Evolutionary conservation across 2,329 filamentous ascomycete genomes (phyloP), one percentile per base, ranked within the genome.

Genomic region (Penicillium sumatraense): DNA sequence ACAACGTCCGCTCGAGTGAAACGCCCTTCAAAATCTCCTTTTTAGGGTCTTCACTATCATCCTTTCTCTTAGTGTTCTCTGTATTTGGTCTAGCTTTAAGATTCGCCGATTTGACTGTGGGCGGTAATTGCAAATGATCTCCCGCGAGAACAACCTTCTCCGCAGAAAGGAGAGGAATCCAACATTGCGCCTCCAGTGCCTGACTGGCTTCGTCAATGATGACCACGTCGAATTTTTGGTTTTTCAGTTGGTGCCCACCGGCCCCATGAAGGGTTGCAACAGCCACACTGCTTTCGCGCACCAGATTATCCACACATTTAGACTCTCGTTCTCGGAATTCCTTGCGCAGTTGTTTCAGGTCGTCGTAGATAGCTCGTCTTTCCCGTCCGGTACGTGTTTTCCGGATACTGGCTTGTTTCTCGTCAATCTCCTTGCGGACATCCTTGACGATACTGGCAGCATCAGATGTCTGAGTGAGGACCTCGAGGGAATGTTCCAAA

Each of bases 191-290:
- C 75, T 99, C 95, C 9, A 98, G 81, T 2, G 95, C 95, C 72
- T 99, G 95, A 71, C 90, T 96, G 4, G 93, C 95, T 77, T 99
- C 95, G 68, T 99, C 95, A 53, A 99, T 91, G 57, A 99, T 87
- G 24, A 99, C 90, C 4, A 96, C 89, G 72, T 99, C 95, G 61
- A 99, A 99, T 49, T 85, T 78, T 68, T 96, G 86, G 58, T 87
- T 84, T 57, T 86, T 87, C 27, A 96, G 78, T 74, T 97, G 91
- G 64, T 86, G 89, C 0, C 93, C 90, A 8, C 95, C 95, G 1
- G 93, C 89, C 2, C 95, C 95, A 72, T 99, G 95, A 41, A 99
- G 81, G 2, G 95, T 99, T 0, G 93, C 90, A 14, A 98, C 83
- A 3, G 98, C 91, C 24, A 98, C 93, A 69, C 90, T 91, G 72